Evolutionary conservation across 805 yeast species (phyloP).

Genomic region (Cyberlindnera japonica): DNA sequence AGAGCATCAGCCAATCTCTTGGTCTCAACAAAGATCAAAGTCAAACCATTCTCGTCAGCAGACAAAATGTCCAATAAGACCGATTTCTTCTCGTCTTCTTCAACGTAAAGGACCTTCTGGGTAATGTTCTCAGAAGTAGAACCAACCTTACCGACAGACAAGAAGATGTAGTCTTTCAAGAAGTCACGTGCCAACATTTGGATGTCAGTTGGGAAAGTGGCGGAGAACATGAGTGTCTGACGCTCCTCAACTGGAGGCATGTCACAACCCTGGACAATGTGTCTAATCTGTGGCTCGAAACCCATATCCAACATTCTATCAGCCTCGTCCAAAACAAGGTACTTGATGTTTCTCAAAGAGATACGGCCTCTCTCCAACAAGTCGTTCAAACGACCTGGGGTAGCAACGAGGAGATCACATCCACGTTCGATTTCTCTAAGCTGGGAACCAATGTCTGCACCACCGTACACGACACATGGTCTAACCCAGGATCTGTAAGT

Average conservation of each 20-base stretch:
- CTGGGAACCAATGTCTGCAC: constrained; percentile 90
- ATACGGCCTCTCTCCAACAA: constrained; percentile 92
- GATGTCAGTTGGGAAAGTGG: constrained; percentile 98
- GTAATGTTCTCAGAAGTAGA: constrained; percentile 98
- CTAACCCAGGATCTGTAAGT: constrained; percentile 98
- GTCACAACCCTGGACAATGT: constrained; percentile 95
- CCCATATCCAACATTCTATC: constrained; percentile 99
- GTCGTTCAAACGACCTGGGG: constrained; percentile 98
- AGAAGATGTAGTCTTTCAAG: constrained; percentile 90
- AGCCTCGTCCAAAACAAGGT: constrained; percentile 96
- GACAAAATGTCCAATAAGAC: constrained; percentile 84
- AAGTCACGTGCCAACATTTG: constrained; percentile 97
- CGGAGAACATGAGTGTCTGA: constrained; percentile 98
- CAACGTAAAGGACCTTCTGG: constrained; percentile 88
- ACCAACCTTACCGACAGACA: constrained; percentile 98
- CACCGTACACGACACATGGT: constrained; percentile 97
- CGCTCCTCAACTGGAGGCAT: constrained; percentile 91
- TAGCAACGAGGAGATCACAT: constrained; percentile 94
- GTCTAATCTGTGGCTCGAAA: constrained; percentile 99
- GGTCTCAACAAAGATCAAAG: constrained; percentile 95
- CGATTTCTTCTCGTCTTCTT: constrained; percentile 87
- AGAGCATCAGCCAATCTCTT: constrained; percentile 97
- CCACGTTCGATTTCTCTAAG: constrained; percentile 87
- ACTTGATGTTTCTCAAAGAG: constrained; percentile 84
- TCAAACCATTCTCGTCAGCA: constrained; percentile 76